These are phyloP conservation scores for Phyllosticta citriasiana DNA, from an alignment of 2,329 filamentous ascomycete species.

Conservation along the genomic window DNA sequence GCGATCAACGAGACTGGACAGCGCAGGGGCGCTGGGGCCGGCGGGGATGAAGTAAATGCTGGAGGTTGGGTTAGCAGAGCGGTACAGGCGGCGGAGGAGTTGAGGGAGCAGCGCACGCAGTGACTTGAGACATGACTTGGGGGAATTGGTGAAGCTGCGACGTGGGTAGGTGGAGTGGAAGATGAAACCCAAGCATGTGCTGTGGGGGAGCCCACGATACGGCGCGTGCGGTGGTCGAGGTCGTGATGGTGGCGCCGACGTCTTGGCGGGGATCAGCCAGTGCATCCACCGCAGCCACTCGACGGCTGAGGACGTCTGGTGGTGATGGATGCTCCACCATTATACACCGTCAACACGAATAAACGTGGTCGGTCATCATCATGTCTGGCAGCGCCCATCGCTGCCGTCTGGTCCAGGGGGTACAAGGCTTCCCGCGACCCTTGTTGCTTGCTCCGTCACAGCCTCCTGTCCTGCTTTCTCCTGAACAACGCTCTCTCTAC, in stretches of 20 bases:
- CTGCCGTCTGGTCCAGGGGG: neutral
- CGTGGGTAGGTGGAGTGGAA: neutral
- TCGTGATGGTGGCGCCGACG: neutral
- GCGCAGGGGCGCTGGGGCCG: constrained; percentile 16
- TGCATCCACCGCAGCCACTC: neutral
- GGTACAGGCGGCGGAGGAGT: neutral
- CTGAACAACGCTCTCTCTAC: neutral
- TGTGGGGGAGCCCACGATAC: neutral
- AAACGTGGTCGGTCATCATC: neutral
- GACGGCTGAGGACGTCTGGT: too few species aligned
- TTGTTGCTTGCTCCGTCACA: neutral
- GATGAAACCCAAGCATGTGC: neutral
- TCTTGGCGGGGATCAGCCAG: neutral
- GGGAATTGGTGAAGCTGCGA: neutral
- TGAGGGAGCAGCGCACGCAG: neutral
- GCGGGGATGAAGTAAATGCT: constrained; percentile 27
- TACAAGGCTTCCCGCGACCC: neutral
- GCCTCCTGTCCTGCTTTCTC: neutral
- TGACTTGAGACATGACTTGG: neutral
- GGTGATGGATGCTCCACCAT: too few species aligned
- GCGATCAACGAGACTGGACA: constrained; percentile 16
- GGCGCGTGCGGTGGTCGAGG: neutral
- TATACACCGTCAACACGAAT: neutral
- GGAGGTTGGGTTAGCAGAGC: neutral
- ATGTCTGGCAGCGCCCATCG: neutral